Percentiles rank a stretch among this genome's conserved stretches.
phyloP scores from a whole-genome alignment of 768 basidiomycete species.

The Amylocystis lapponica region DNA sequence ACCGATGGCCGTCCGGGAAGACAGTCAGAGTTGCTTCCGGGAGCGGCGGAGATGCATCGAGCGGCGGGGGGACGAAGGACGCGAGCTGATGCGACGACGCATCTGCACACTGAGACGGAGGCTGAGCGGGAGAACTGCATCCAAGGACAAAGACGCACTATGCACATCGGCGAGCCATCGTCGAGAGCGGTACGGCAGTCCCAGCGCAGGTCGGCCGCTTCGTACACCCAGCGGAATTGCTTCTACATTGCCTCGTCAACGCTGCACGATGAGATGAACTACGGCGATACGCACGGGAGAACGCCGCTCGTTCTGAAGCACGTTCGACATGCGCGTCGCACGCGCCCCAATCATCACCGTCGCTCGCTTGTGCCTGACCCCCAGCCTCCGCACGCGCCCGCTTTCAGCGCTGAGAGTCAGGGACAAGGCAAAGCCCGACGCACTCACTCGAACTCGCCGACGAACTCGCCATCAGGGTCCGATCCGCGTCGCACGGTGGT shows the following conservation, averaged over 20 bases:
- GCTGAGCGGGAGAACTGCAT: neutral
- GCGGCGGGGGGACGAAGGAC: slow-evolving; percentile 41
- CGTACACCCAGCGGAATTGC: slow-evolving; percentile 37
- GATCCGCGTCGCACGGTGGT: slow-evolving; percentile 32
- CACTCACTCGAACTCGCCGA: slow-evolving; percentile 35
- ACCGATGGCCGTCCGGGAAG: slow-evolving; percentile 39
- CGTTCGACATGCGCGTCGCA: slow-evolving; percentile 34
- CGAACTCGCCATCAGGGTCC: slow-evolving; percentile 26
- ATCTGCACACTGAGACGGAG: slow-evolving; percentile 26
- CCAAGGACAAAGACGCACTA: slow-evolving; percentile 27
- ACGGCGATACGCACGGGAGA: slow-evolving; percentile 20
- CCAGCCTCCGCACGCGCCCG: slow-evolving; percentile 25
- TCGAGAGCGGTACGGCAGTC: slow-evolving; percentile 39
- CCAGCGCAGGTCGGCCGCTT: slow-evolving; percentile 36
- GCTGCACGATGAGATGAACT: neutral
- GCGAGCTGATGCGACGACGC: slow-evolving; percentile 31
- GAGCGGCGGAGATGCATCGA: slow-evolving; percentile 41
- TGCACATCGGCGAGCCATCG: slow-evolving; percentile 43
- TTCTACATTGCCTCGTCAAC: slow-evolving; percentile 16
- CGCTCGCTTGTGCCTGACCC: slow-evolving; percentile 36
- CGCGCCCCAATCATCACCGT: slow-evolving; percentile 36
- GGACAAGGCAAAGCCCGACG: neutral
- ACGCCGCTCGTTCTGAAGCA: slow-evolving; percentile 29
- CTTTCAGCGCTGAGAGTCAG: neutral
- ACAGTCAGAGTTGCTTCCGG: slow-evolving; percentile 40